Base-by-base conservation (phyloP, 139 green algal genomes). In the Edaphochlamys debaryana region DNA sequence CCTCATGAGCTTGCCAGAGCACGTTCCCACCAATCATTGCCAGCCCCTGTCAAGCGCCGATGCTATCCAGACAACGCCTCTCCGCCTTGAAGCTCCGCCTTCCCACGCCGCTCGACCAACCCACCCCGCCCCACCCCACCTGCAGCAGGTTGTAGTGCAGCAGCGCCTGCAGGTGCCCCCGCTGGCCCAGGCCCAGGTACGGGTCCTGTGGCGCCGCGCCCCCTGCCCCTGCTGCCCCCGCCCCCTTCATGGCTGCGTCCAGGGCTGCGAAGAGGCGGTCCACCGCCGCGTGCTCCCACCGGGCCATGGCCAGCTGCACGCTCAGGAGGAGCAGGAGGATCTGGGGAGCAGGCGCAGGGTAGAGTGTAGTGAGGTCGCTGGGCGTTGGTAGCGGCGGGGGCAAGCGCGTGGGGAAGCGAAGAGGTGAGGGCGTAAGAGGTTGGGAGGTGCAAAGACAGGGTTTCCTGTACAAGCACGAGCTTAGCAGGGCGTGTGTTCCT, bases 61-160 rank as follows among this genome's bases (percentile, higher is more conserved):
- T n/a, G n/a, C n/a, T n/a, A n/a, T n/a, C n/a, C n/a, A n/a, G n/a
- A n/a, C n/a, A n/a, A n/a, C n/a, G n/a, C n/a, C n/a, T n/a, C n/a
- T n/a, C n/a, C n/a, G n/a, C n/a, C n/a, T n/a, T n/a, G n/a, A n/a
- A n/a, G 29, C 30, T 67, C 7, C 29, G 30, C 38, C 8, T 67
- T 19, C 62, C 6, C 29, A 67, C n/a, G 4, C 54, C 54, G 13
- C 54, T 8, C 8, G 5, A 32, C 22, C 19, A 5, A 22, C 54
- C 20, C 30, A 32, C 20, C 32, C 66, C 37, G 23, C 54, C 34
- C 30, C 38, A 3, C 11, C 71, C 0, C 8, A 86, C 85, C 85
- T 89, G 80, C 50, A 90, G 45, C 68, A 90, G 30, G 1, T 79
- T 87, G 73, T 79, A 85, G 66, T 90, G 80, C 8, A 90, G 86